Percentiles rank a stretch among this genome's conserved stretches.
phyloP scores from a whole-genome alignment of 371 early-diverging fungal genomes.

The Syncephalastrum monosporum region DNA sequence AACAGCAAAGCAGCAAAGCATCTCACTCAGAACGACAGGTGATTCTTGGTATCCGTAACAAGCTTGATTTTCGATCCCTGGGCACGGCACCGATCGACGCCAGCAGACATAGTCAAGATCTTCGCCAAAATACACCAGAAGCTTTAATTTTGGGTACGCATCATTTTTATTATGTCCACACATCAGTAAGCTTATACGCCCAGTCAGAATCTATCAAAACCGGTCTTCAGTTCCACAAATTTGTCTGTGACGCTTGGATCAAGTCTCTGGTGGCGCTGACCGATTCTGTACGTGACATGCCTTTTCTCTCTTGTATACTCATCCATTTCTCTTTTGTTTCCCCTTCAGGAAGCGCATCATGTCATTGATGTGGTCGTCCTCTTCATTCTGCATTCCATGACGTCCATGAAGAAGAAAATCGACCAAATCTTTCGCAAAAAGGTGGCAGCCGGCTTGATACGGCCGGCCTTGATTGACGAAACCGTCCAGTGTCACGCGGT shows the following conservation, averaged over 20 bases:
- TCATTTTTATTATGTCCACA: background rate
- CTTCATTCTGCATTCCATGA: slow-evolving; percentile 64
- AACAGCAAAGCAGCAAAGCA: too few relatives aligned
- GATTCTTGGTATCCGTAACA: slow-evolving; percentile 51
- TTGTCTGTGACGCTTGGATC: slow-evolving; percentile 72
- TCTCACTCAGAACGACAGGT: slow-evolving; percentile 24
- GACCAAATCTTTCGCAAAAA: slow-evolving; percentile 60
- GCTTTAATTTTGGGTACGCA: slow-evolving; percentile 55
- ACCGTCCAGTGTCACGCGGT: slow-evolving; percentile 50
- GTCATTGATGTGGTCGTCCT: slow-evolving; percentile 69
- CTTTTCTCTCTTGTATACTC: too few relatives aligned
- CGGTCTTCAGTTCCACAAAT: slow-evolving; percentile 68
- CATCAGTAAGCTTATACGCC: background rate
- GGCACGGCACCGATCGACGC: slow-evolving; percentile 21
- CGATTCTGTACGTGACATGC: slow-evolving; percentile 23
- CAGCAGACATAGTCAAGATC: slow-evolving; percentile 12
- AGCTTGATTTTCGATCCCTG: slow-evolving; percentile 57
- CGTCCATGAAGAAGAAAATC: slow-evolving; percentile 65
- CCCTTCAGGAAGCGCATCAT: slow-evolving; percentile 40
- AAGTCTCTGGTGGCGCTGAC: slow-evolving; percentile 52
- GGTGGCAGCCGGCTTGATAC: slow-evolving; percentile 51
- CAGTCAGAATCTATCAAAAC: slow-evolving; percentile 62
- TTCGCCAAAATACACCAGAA: slow-evolving; percentile 41
- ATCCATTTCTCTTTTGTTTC: background rate
- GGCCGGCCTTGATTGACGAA: slow-evolving; percentile 49